These are phyloP conservation scores for Cryphonectria japonica DNA, from an alignment of 2,329 filamentous ascomycete species.

Conservation along the genomic window DNA sequence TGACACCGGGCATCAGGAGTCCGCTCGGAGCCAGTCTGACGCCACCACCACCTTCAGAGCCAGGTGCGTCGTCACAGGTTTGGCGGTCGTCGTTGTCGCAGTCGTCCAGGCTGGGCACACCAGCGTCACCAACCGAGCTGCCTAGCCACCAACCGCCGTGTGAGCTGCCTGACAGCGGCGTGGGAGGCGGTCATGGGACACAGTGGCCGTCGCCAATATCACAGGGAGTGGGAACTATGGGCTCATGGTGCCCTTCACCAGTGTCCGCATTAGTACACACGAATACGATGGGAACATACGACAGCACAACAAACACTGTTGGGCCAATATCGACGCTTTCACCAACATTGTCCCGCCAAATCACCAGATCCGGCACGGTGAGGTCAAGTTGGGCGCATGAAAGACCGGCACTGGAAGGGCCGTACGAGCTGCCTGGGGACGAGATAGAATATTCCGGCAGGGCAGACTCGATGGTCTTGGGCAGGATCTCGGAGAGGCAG, in stretches of 20 bases:
- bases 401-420: conserved; percentile 16
- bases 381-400: conserved; percentile 23
- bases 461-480: conserved; percentile 19
- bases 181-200: neutral
- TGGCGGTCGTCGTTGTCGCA: conserved; percentile 11
- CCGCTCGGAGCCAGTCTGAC: conserved; percentile 17
- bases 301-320: neutral
- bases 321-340: neutral
- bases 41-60: conserved; percentile 13
- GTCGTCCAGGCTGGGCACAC: neutral
- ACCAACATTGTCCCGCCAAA: conserved; percentile 16
- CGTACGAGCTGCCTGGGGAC: conserved; percentile 17
- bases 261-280: conserved; percentile 12
- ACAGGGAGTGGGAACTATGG: conserved; percentile 14
- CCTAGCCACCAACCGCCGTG: neutral
- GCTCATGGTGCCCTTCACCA: conserved; percentile 22
- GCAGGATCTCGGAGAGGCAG: conserved; percentile 2
- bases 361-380: neutral
- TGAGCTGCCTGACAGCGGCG: neutral
- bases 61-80: conserved; percentile 8
- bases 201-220: conserved; percentile 21
- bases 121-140: conserved; percentile 21
- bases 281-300: conserved; percentile 13
- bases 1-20: conserved; percentile 13
- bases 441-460: conserved; percentile 12